Base-by-base conservation (phyloP, 2,329 filamentous ascomycete genomes). In the Aureobasidium sp. region DNA sequence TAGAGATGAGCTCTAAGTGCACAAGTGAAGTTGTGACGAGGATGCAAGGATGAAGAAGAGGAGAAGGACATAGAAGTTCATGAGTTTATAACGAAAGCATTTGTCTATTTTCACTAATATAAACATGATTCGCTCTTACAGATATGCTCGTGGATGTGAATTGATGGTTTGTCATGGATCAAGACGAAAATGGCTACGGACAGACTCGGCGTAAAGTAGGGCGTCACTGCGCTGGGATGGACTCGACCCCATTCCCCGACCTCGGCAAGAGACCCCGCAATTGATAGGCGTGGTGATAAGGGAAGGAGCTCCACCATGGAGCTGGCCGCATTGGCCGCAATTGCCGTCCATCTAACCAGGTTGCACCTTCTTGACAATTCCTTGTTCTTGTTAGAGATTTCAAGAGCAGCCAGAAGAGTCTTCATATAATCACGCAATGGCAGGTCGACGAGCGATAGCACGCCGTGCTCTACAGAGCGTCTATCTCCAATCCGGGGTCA, bases 381-480 rank as follows among this genome's bases (percentile, higher is more conserved):
- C 49, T 10, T 6, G 16, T 39, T 13, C 34, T 25, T 39, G 34
- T 36, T 8, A 29, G 21, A 37, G 25, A 29, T 25, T 11, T n/a
- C 8, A 16, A 32, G 15, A 54, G 21, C 9, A n/a, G 8, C 1
- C n/a, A 13, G 16, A 21, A 37, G 25, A 30, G 34, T 41, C 15
- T 8, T 8, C 3, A 30, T 15, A 44, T 44, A 13, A n/a, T 39
- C 37, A 55, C 29, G 66, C 64, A 62, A 79, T 79, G 77, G 77
- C 77, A 42, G 73, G 76, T 63, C 76, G 77, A 65, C 75, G 77
- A 70, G 74, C 74, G 61, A 67, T 79, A 61, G 68, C 73, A 44
- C 73, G 73, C 65, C 66, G 69, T 73, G 73, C 72, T 68, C 76
- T 70, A 66, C 75, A 69, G 70, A 74, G 57, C 58, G 68, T 78